Conservation (phyloP, 148 eudicot species). For the Chenopodium suecicum region DNA sequence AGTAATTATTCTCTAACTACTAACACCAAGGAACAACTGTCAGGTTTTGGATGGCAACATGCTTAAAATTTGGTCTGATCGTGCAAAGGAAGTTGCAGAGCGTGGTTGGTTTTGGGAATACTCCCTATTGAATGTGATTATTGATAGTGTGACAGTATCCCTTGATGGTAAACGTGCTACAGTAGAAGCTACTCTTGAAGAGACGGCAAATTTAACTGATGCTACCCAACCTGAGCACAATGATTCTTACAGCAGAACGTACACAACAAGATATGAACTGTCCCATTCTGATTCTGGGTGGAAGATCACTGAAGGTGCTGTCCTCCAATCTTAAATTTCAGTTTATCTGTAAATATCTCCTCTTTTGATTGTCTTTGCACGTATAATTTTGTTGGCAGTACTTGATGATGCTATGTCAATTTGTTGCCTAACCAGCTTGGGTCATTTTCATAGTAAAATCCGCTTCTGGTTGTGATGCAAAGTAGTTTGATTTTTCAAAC, state of each 20-base stretch:
- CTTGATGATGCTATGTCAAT: slow-evolving; percentile 5
- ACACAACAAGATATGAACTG: slow-evolving; percentile 93
- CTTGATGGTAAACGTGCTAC: slow-evolving; percentile 73
- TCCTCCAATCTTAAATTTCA: slow-evolving; percentile 61
- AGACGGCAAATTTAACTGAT: slow-evolving; percentile 74
- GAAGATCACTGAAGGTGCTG: slow-evolving; percentile 96
- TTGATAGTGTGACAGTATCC: slow-evolving; percentile 88
- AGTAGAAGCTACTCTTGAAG: slow-evolving; percentile 89
- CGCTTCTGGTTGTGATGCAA: background rate
- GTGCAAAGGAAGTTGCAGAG: slow-evolving; percentile 66
- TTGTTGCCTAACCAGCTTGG: background rate
- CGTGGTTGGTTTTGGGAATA: slow-evolving; percentile 94
- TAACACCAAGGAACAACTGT: slow-evolving; percentile 15
- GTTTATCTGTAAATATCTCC: slow-evolving; percentile 27
- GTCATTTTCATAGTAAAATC: background rate
- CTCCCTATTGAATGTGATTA: slow-evolving; percentile 49
- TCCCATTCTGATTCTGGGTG: slow-evolving; percentile 54
- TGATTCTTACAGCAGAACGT: slow-evolving; percentile 70
- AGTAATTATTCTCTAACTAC: background rate
- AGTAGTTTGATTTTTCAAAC: background rate
- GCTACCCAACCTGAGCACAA: slow-evolving; percentile 61
- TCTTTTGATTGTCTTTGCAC: background rate
- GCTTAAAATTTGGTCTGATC: slow-evolving; percentile 85
- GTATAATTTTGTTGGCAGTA: background rate
- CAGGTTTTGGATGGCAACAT: slow-evolving; percentile 92